Conservation (phyloP, 2,329 filamentous ascomycete genomes). For the Pseudocercospora macadamiae region DNA sequence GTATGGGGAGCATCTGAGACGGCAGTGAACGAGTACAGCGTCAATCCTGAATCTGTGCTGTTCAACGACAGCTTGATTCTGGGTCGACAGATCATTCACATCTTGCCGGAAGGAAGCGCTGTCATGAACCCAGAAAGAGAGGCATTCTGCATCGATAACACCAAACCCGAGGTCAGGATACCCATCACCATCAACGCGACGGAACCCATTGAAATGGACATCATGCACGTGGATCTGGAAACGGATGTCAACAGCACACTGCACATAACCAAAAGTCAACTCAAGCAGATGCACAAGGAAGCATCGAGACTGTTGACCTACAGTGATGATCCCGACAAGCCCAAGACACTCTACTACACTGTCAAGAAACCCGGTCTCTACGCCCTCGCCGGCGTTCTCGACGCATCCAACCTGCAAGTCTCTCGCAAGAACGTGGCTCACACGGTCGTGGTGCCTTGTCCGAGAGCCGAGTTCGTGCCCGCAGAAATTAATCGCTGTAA, state of each 20-base stretch:
- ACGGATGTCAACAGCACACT: conserved; percentile 80
- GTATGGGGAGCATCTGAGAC: conserved; percentile 85
- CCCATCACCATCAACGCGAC: conserved; percentile 95
- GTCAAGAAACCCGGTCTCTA: conserved; percentile 90
- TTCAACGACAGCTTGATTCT: conserved; percentile 93
- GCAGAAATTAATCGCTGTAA: conserved; percentile 73
- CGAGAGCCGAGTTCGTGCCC: conserved; percentile 72
- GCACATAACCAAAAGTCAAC: conserved; percentile 71
- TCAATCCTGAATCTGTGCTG: conserved; percentile 83
- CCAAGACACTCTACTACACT: conserved; percentile 63
- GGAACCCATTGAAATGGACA: conserved; percentile 81
- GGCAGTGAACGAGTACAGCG: conserved; percentile 88
- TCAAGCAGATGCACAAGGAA: conserved; percentile 74
- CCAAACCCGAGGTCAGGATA: conserved; percentile 64
- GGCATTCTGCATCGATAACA: conserved; percentile 78
- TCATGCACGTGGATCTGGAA: conserved; percentile 84
- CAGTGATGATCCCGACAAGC: conserved; percentile 45
- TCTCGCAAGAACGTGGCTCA: conserved; percentile 66
- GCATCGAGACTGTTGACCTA: conserved; percentile 61
- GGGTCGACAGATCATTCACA: conserved; percentile 96
- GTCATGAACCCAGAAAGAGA: conserved; percentile 78
- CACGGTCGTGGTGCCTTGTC: conserved; percentile 83
- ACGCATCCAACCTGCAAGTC: conserved; percentile 86
- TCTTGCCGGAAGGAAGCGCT: conserved; percentile 89
- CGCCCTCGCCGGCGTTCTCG: conserved; percentile 78